These are phyloP conservation scores for Cyclostephanos invisitatus DNA, from an alignment of 108 stramenopile species.

Conservation along the genomic window DNA sequence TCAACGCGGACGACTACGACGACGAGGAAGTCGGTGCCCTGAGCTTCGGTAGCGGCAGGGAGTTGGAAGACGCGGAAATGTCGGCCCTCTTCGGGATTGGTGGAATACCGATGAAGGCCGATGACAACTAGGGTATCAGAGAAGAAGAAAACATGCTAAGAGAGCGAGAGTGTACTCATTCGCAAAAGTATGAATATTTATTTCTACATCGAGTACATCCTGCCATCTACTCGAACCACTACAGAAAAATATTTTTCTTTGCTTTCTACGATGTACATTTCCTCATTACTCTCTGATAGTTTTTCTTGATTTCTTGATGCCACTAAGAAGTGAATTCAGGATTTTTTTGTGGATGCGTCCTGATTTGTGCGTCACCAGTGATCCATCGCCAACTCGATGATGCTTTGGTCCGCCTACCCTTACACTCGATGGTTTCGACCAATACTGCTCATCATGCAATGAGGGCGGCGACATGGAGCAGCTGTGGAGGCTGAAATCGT, in stretches of 20 bases:
- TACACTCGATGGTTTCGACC: neutral
- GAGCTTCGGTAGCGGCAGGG: constrained; percentile 5
- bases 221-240: no score
- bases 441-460: neutral
- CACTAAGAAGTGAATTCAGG: neutral
- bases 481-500: constrained; percentile 6
- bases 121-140: constrained; percentile 14
- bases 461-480: neutral
- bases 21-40: constrained; percentile 14
- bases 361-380: constrained; percentile 3
- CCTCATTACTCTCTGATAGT: neutral
- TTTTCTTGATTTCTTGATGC: constrained; percentile 5
- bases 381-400: neutral
- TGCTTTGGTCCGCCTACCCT: neutral
- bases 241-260: no score
- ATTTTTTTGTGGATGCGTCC: neutral
- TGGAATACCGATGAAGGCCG: constrained; percentile 44
- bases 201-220: no score
- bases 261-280: no score
- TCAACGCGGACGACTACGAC: constrained; percentile 37
- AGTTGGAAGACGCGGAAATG: constrained; percentile 48
- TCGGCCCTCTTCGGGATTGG: constrained; percentile 57
- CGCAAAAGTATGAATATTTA: no score
- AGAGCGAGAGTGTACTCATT: neutral
- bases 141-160: neutral